These are phyloP conservation scores for Salvia rosmarinus DNA, from an alignment of 257 asterid genomes.

Conservation along the genomic window DNA sequence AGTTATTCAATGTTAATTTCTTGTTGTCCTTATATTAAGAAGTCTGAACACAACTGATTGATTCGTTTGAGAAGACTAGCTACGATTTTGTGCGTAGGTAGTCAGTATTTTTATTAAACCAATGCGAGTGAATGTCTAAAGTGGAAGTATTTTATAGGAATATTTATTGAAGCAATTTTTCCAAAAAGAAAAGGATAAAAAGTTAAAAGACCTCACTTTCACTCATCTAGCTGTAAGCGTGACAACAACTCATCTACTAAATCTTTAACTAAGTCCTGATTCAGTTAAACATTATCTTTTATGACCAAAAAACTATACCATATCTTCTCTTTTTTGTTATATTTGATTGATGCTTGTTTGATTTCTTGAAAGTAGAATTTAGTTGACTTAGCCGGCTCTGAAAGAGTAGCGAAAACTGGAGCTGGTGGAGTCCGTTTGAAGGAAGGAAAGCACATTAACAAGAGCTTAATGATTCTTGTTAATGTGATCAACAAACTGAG, in stretches of 20 bases:
- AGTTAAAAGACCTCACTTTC: background rate
- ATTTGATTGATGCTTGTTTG: conserved; percentile 20
- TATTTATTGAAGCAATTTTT: no score
- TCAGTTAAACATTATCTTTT: background rate
- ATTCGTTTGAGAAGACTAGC: background rate
- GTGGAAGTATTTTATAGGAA: background rate
- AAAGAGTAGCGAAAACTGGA: no score
- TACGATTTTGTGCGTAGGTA: no score
- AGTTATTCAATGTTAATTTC: no score
- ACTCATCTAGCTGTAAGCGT: no score
- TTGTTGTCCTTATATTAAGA: conserved; percentile 15
- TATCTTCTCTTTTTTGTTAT: background rate
- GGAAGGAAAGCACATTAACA: no score
- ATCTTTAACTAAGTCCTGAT: background rate
- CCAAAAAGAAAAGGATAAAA: background rate
- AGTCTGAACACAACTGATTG: background rate
- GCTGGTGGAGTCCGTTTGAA: no score
- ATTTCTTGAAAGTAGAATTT: no score
- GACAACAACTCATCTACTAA: background rate
- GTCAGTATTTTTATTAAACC: background rate
- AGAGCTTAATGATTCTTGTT: conserved; percentile 96
- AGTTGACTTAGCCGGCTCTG: no score
- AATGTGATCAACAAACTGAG: conserved; percentile 95
- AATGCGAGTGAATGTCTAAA: no score
- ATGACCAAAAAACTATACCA: conserved; percentile 1